Evolutionary conservation across 1,284 basidiomycete species (phyloP).

Genomic region (Pseudozyma hubeiensis): DNA sequence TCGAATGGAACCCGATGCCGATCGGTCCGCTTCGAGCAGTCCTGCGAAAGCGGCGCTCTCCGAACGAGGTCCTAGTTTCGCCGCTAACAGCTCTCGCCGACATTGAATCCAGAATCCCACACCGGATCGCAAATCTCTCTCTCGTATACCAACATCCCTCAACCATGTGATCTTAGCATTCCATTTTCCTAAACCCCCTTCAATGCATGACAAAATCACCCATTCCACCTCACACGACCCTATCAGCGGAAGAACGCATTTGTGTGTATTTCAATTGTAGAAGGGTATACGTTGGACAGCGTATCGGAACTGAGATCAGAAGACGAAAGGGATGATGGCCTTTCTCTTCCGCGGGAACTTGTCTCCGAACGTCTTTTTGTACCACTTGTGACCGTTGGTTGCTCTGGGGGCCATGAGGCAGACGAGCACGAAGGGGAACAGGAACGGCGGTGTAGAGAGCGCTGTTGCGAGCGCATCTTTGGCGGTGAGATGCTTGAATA

Average conservation of each 20-base stretch:
- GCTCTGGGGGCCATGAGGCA: slow-evolving; percentile 82
- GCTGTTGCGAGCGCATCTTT: slow-evolving; percentile 39
- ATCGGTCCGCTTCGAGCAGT: slow-evolving; percentile 22
- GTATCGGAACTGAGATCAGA: slow-evolving; percentile 68
- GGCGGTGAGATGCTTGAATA: slow-evolving; percentile 35
- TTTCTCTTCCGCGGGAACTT: slow-evolving; percentile 77
- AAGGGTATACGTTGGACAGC: not conserved
- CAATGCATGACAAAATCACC: slow-evolving; percentile 4
- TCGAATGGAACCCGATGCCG: slow-evolving; percentile 29
- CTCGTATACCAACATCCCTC: slow-evolving; percentile 9
- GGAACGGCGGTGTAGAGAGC: slow-evolving; percentile 56
- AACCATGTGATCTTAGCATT: not conserved
- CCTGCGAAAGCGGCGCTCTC: slow-evolving; percentile 34
- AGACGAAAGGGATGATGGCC: slow-evolving; percentile 77
- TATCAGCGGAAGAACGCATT: not conserved
- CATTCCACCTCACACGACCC: not conserved
- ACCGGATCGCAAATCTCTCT: not conserved
- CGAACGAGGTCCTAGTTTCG: slow-evolving; percentile 42
- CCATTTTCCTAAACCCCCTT: not conserved
- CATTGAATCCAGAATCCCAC: not conserved
- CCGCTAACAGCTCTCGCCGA: slow-evolving; percentile 20
- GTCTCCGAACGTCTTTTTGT: slow-evolving; percentile 76
- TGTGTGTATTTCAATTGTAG: not conserved
- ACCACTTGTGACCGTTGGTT: slow-evolving; percentile 83
- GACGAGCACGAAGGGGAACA: slow-evolving; percentile 79